Evolutionary conservation across 2,329 filamentous ascomycete genomes (phyloP).

Genomic region (Penicillium crustosum): DNA sequence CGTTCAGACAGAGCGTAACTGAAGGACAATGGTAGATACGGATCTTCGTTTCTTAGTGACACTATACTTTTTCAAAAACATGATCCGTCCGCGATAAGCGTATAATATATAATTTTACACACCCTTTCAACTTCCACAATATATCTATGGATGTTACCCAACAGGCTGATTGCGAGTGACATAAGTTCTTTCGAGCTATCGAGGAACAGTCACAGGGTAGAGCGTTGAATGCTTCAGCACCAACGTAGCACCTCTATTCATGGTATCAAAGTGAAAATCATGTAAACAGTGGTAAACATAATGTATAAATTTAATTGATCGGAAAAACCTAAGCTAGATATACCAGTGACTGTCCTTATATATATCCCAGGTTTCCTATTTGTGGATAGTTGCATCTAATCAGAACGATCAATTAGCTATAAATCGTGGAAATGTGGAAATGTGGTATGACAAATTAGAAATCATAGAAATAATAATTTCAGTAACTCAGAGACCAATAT

Average conservation of each 20-base stretch:
- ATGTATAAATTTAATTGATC: not conserved
- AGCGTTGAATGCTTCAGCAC: not conserved
- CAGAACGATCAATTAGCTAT: constrained; percentile 2
- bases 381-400: not conserved
- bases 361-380: not conserved
- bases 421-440: not conserved
- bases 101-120: not conserved
- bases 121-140: not conserved
- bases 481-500: constrained; percentile 19
- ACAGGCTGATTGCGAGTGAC: not conserved
- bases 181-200: not conserved
- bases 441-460: not conserved
- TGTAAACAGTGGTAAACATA: not conserved
- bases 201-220: not conserved
- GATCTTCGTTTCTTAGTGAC: too few species aligned
- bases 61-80: not conserved
- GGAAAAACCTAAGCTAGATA: not conserved
- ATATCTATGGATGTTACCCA: too few species aligned
- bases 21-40: not conserved
- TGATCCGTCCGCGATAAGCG: not conserved
- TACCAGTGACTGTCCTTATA: not conserved
- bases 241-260: not conserved
- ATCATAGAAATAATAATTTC: not conserved
- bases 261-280: not conserved
- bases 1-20: too few species aligned